Evolutionary conservation across 306 rosid genomes (phyloP).

Genomic region (Prosopis cineraria): DNA sequence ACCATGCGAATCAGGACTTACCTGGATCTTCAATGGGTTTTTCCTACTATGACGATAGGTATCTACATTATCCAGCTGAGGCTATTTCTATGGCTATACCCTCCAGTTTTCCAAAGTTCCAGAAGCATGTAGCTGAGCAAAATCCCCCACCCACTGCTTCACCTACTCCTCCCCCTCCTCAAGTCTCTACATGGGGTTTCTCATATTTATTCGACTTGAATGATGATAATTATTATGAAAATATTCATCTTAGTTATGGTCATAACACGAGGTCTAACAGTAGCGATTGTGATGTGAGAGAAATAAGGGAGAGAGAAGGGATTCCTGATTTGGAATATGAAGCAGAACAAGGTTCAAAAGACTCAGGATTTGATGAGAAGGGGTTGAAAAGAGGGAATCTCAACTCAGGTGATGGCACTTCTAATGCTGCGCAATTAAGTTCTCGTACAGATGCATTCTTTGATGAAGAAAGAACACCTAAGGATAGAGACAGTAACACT

Average conservation of each 20-base stretch:
- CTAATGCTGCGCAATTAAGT: not conserved
- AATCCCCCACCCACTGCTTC: not conserved
- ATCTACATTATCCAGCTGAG: conserved; percentile 11
- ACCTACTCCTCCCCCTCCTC: conserved; percentile 29
- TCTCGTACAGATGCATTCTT: not conserved
- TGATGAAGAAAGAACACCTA: not conserved
- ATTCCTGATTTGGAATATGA: conserved; percentile 50
- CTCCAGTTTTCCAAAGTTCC: conserved; percentile 17
- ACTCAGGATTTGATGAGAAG: conserved; percentile 2
- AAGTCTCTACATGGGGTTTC: conserved; percentile 29
- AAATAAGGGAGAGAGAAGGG: conserved; percentile 41
- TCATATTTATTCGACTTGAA: conserved; percentile 25
- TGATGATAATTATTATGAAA: conserved; percentile 9
- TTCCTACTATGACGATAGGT: not conserved
- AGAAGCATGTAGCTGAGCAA: conserved; percentile 25
- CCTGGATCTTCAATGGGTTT: conserved; percentile 20
- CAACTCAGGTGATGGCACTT: conserved; percentile 12
- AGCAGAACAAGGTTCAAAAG: conserved; percentile 1
- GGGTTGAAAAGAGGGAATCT: conserved; percentile 6
- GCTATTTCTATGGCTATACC: conserved; percentile 8
- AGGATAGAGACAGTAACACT: not conserved
- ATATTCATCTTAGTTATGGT: not conserved
- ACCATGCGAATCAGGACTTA: not conserved
- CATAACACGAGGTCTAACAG: not conserved
- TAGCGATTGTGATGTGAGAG: conserved; percentile 15